Evolutionary conservation across 2,329 filamentous ascomycete species (phyloP), one percentile per base, ranked within the genome.

Genomic region (Trichoderma citrinoviride): DNA sequence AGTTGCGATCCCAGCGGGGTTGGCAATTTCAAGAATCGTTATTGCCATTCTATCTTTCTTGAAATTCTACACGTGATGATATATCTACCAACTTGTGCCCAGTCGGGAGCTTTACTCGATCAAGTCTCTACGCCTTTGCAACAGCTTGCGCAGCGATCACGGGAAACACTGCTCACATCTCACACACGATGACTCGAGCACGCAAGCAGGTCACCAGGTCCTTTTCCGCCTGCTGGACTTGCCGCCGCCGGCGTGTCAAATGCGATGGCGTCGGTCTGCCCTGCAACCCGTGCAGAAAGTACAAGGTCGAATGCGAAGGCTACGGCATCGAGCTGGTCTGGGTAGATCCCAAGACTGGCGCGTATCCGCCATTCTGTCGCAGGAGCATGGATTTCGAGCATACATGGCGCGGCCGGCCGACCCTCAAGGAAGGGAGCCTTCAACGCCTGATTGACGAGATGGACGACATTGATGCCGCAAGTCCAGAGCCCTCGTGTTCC

Each of bases 231-330:
- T 61, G 58, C 0, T 61, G 58, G 58, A 61, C 58, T 4, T 61
- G 58, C 33, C 58, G 58, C 37, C 58, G 47, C 7, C 58, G 58
- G 46, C 58, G 58, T 52, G 47, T 61, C 37, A 61, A 61, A 33
- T 61, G 58, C 19, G 44, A 61, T 29, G 47, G 58, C 37, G 40
- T 44, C 27, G 58, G 58, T 17, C n/a, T 27, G 25, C 58, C 58
- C 7, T 61, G 58, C 47, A 21, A 14, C 12, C 58, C 37, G 17
- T 61, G 58, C 47, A 49, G 52, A 49, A 61, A 61, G 40, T 37
- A 41, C 47, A 44, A 29, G 37, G 23, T 61, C 33, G 33, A 53
- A n/a, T 61, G 58, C 25, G 47, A 53, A 53, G 58, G 58, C 5
- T 61, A 61, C n/a, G 40, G 58, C 5, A 44, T 61, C 25, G 23